phyloP scores from a whole-genome alignment of 352 stramenopile genomes.

The Phytophthora tentaculata region DNA sequence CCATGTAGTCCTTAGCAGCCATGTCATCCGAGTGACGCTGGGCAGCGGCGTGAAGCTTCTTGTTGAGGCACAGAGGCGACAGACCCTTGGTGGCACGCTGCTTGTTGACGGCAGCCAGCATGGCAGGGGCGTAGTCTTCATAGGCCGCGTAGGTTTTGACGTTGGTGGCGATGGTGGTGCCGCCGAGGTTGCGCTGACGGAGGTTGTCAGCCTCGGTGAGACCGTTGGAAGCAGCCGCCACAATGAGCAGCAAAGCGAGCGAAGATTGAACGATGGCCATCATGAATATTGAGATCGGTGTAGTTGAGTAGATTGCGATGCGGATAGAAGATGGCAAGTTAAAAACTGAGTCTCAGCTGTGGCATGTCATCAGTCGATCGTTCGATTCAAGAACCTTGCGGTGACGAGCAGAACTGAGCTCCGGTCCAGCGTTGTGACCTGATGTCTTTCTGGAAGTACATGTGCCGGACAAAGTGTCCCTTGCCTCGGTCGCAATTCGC shows the following conservation, averaged over 20 bases:
- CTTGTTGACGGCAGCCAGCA: conserved; percentile 43
- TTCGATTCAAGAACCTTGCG: not conserved
- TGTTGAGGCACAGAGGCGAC: conserved; percentile 45
- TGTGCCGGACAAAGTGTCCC: conserved; percentile 17
- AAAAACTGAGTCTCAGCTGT: conserved; percentile 2
- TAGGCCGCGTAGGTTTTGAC: conserved; percentile 23
- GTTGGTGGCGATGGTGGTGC: conserved; percentile 17
- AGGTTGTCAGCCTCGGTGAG: too few species aligned
- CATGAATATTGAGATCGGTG: conserved; percentile 3
- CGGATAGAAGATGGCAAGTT: conserved; percentile 12
- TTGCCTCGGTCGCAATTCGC: conserved; percentile 2
- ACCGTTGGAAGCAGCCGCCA: conserved; percentile 18
- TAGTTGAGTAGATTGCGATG: conserved; percentile 1
- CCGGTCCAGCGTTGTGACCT: conserved; percentile 15
- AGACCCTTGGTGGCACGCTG: conserved; percentile 48
- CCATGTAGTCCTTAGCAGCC: conserved; percentile 56
- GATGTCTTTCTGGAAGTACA: conserved; percentile 15
- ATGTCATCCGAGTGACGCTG: conserved; percentile 48
- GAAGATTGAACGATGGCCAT: conserved; percentile 29
- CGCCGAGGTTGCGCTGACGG: conserved; percentile 19
- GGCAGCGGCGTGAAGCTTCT: conserved; percentile 32
- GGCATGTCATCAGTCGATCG: too few species aligned
- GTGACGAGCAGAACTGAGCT: conserved; percentile 7
- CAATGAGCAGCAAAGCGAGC: conserved; percentile 26
- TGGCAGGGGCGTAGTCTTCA: conserved; percentile 12